Evolutionary conservation across 148 eudicot species (phyloP), one percentile per base, ranked within the genome.

Genomic region (Dysphania ambrosioides): DNA sequence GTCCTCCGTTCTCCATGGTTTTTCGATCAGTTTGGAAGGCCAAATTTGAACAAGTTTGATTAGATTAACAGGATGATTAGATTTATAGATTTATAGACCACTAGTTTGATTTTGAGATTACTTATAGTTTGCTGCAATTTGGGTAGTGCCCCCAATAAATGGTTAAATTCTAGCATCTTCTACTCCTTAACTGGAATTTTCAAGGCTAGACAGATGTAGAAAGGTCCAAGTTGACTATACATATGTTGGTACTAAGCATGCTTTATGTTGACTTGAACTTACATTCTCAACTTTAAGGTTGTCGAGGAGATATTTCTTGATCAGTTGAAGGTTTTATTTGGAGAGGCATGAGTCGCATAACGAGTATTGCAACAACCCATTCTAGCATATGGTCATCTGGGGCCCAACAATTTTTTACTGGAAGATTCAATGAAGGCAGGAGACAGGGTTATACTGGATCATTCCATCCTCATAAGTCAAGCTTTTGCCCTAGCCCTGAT

Each of bases 341-440:
- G 51, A 80, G 82, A 80, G 75, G 41, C 23, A 80, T 80, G 83
- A 80, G 82, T 75, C 72, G 41, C 23, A 80, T 80, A 79, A 72
- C 79, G 15, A 80, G 83, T 56, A 73, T 80, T 66, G 72, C 79
- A 18, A 60, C 83, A 58, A 47, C 70, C 19, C 79, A 80, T 72
- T 76, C 83, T 31, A 71, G 79, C 47, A 24, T 80, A 72, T 76
- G 79, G 79, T 58, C 75, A 21, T 70, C 74, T 51, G 75, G 79
- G 75, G 51, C 79, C 56, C 82, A 62, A 63, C 32, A 74, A 19
- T 67, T 55, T 72, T 76, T 71, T 76, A 29, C 70, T 23, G 73
- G 76, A 71, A 71, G 76, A 47, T 66, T 72, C 4, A 24, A 44
- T 49, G 79, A 80, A 66, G 59, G 70, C 19, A 72, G 72, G 59